Percentiles rank a stretch among this genome's conserved stretches.
These are phyloP conservation scores for Erodium texanum DNA, from an alignment of 441 rosid genomes.

Conservation along the genomic window DNA sequence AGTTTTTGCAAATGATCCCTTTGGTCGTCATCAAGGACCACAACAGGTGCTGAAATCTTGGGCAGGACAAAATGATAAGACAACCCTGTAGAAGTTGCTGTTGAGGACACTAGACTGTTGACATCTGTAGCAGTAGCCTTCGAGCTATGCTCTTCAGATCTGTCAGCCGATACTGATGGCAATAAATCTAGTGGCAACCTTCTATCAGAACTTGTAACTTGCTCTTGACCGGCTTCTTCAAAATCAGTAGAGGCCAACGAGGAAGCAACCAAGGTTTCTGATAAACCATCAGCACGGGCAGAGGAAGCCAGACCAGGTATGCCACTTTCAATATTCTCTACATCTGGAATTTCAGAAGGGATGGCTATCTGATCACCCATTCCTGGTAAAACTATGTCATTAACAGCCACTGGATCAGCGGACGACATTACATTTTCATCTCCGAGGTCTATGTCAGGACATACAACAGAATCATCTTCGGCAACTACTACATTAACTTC, in stretches of 20 bases:
- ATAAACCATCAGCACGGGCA: constrained; percentile 41
- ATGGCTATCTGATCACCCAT: constrained; percentile 27
- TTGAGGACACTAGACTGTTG: constrained; percentile 47
- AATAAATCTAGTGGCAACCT: constrained; percentile 39
- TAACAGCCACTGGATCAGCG: constrained; percentile 38
- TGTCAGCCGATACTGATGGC: constrained; percentile 64
- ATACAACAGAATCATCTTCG: constrained; percentile 23
- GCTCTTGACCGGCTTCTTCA: constrained; percentile 62
- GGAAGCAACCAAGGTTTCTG: constrained; percentile 54
- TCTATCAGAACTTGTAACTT: constrained; percentile 45
- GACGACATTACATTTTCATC: constrained; percentile 38
- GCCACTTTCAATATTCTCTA: constrained; percentile 47
- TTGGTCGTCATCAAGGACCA: constrained; percentile 66
- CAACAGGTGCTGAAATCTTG: constrained; percentile 88
- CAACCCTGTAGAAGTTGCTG: constrained; percentile 49
- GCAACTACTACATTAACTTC: constrained; percentile 27
- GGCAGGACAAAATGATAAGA: constrained; percentile 52
- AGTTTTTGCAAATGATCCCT: constrained; percentile 76
- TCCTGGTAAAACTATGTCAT: constrained; percentile 37
- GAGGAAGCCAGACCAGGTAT: constrained; percentile 87
- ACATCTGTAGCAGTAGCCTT: constrained; percentile 48
- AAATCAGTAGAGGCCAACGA: constrained; percentile 48
- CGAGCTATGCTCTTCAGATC: constrained; percentile 80
- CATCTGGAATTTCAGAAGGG: constrained; percentile 39
- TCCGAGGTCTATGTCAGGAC: constrained; percentile 31